A percentile compares a stretch with the other conserved stretches of the same genome.
phyloP scores from a whole-genome alignment of 352 stramenopile species.

The Elongisporangium senticosum region DNA sequence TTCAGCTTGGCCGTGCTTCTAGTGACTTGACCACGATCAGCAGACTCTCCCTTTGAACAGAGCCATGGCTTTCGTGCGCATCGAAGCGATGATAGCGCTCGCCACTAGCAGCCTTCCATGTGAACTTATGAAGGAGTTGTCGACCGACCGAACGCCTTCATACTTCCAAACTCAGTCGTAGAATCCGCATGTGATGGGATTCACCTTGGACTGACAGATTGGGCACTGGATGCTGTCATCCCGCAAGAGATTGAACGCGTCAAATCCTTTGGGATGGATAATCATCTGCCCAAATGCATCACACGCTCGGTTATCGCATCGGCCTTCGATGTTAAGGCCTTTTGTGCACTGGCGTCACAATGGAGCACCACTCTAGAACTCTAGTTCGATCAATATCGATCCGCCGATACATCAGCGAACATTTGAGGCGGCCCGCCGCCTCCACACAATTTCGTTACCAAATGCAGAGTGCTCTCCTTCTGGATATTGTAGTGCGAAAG shows the following conservation, averaged over 20 bases:
- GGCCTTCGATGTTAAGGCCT: constrained; percentile 29
- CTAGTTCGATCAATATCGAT: constrained; percentile 8
- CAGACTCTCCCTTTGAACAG: constrained; percentile 15
- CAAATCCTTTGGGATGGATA: constrained; percentile 8
- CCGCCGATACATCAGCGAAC: too few species aligned
- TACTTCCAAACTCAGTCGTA: constrained; percentile 34
- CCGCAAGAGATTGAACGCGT: constrained; percentile 16
- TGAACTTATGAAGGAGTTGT: constrained; percentile 10
- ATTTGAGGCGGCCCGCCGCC: too few species aligned
- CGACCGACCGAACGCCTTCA: constrained; percentile 11
- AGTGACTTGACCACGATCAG: constrained; percentile 11
- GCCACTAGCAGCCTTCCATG: constrained; percentile 13
- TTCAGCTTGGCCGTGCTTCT: not conserved
- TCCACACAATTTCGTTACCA: constrained; percentile 68
- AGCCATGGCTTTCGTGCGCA: constrained; percentile 10
- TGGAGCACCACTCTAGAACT: constrained; percentile 8
- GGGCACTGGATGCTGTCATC: constrained; percentile 11
- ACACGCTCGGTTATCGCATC: constrained; percentile 11
- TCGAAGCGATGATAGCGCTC: constrained; percentile 18
- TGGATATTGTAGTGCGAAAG: constrained; percentile 90
- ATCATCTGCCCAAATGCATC: constrained; percentile 15
- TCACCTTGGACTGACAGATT: constrained; percentile 10
- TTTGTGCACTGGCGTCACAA: constrained; percentile 9
- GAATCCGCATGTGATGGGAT: constrained; percentile 20
- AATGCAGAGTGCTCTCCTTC: constrained; percentile 83